These are phyloP conservation scores for Polysphondylium violaceum DNA, from an alignment of 78 protist species.

Conservation along the genomic window DNA sequence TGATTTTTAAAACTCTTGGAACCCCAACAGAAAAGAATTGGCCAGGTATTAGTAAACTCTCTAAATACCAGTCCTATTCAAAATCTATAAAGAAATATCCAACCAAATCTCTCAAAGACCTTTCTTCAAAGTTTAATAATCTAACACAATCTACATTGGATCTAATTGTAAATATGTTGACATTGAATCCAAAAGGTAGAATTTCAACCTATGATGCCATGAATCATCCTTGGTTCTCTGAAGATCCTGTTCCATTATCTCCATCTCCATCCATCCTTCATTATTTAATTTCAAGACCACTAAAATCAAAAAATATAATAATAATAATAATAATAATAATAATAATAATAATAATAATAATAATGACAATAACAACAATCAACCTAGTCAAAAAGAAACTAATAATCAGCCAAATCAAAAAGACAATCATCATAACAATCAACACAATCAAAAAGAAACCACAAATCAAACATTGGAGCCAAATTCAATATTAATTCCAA, in stretches of 20 bases:
- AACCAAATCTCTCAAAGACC: conserved; percentile 10
- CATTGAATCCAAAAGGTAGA: conserved; percentile 26
- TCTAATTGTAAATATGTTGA: conserved; percentile 39
- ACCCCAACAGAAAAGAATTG: conserved; percentile 69
- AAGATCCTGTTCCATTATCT: conserved; percentile 17
- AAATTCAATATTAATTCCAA: not conserved
- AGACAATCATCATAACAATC: not conserved
- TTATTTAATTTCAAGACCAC: conserved; percentile 26
- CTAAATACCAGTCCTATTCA: not conserved
- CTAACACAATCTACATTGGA: conserved; percentile 24
- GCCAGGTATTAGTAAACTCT: conserved; percentile 58
- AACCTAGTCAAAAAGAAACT: not conserved
- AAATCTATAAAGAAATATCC: conserved; percentile 26
- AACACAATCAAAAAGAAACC: not conserved
- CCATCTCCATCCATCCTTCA: conserved; percentile 11
- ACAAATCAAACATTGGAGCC: not conserved
- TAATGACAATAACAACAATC: not conserved
- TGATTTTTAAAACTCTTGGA: conserved; percentile 73
- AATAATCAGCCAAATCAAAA: not conserved
- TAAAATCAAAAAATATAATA: conserved; percentile 20
- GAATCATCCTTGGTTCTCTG: conserved; percentile 89
- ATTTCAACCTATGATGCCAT: conserved; percentile 31
- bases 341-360: not conserved
- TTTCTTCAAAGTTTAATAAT: not conserved
- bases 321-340: not conserved